Base-by-base conservation (phyloP, 305 asterid species). In the Ilex paraguariensis region DNA sequence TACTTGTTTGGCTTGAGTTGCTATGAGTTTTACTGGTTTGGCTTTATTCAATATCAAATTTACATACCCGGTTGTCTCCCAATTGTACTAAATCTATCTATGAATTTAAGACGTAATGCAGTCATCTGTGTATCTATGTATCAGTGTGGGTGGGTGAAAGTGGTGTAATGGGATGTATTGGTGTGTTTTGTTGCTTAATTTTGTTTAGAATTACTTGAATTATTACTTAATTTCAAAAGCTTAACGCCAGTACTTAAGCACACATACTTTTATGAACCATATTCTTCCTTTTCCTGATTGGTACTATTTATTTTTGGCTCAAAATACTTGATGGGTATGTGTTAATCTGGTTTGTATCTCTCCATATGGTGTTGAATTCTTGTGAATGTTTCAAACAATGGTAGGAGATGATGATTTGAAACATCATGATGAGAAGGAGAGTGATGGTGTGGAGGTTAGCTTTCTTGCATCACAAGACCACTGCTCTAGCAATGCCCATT, bases 381-480 rank as follows among this genome's bases (percentile, higher is more conserved):
- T 67, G 32, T 44, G 15, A 66, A 66, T 71, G 69, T 46, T 65
- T 63, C 42, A 42, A 60, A 55, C 66, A 63, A 63, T 75, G 67
- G 36, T 58, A 78, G 83, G 73, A 54, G 70, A 75, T 68, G 76
- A 74, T 42, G 80, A 71, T 51, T 49, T 62, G 70, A 75, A 75
- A 46, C 72, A 49, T 12, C 69, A 13, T 33, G 65, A 61, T 52
- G 77, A 69, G 65, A 75, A 56, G 57, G 83, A 70, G 60, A 76
- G 81, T 60, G 81, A 76, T 54, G 65, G 28, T 52, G 56, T 3
- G 42, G 87, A n/a, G n/a, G n/a, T n/a, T n/a, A n/a, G n/a, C n/a
- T n/a, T n/a, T n/a, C n/a, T n/a, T n/a, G n/a, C n/a, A n/a, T n/a
- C n/a, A n/a, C n/a, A n/a, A n/a, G n/a, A n/a, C n/a, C n/a, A n/a